These are phyloP conservation scores for Trypanosoma theileri DNA, from an alignment of 208 protist species.

Conservation along the genomic window DNA sequence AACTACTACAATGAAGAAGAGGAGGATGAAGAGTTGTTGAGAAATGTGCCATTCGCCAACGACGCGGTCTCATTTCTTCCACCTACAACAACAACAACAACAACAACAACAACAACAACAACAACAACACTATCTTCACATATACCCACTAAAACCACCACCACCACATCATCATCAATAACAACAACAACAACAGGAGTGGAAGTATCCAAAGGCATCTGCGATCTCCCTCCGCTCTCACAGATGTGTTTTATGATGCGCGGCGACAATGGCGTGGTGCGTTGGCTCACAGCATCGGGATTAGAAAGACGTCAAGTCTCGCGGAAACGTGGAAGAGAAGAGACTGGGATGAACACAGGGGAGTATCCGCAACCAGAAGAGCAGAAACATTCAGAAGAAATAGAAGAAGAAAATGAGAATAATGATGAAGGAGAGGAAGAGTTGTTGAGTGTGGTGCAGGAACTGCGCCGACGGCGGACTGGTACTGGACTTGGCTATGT, in stretches of 20 bases:
- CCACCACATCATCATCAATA: background rate
- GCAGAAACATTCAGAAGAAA: background rate
- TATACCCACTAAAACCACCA: background rate
- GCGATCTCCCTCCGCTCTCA: constrained; percentile 27
- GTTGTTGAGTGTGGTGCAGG: constrained; percentile 1
- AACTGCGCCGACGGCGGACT: constrained; percentile 6
- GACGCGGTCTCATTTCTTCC: constrained; percentile 39
- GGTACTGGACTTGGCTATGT: constrained; percentile 28
- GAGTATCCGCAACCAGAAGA: background rate
- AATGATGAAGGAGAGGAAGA: constrained; percentile 18
- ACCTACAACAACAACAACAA: background rate
- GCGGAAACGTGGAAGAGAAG: constrained; percentile 3
- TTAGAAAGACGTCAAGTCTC: constrained; percentile 3
- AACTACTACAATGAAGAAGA: constrained; percentile 1
- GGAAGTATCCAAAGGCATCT: constrained; percentile 16
- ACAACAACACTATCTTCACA: no score
- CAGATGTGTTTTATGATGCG: constrained; percentile 50
- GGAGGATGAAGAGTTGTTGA: constrained; percentile 48
- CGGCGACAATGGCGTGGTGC: constrained; percentile 58
- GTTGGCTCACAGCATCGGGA: constrained; percentile 56
- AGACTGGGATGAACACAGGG: no score
- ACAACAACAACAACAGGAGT: background rate
- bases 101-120: background rate
- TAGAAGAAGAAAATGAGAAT: background rate
- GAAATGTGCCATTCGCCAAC: constrained; percentile 39